phyloP scores from a whole-genome alignment of 2,329 filamentous ascomycete genomes.

The Penicillium freii region DNA sequence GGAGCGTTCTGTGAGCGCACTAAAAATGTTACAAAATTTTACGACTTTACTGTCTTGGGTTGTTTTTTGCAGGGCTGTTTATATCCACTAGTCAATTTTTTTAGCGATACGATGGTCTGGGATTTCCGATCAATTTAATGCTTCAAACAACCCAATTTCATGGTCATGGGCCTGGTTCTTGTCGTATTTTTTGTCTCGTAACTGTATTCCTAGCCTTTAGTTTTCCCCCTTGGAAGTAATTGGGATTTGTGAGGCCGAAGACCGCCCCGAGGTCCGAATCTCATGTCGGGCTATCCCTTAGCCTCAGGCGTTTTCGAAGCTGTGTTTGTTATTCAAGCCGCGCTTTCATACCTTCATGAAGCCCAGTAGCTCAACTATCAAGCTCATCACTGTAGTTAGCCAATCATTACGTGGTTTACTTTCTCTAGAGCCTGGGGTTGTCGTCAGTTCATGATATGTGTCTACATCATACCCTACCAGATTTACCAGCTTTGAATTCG shows the following conservation, averaged over 20 bases:
- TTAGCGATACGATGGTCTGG: slow-evolving; percentile 36
- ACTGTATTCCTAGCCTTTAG: background rate
- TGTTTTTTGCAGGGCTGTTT: slow-evolving; percentile 36
- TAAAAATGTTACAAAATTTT: slow-evolving; percentile 22
- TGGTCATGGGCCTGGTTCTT: slow-evolving; percentile 8
- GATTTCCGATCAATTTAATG: slow-evolving; percentile 37
- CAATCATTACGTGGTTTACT: too few species aligned
- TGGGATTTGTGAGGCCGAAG: background rate
- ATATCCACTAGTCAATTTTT: slow-evolving; percentile 27
- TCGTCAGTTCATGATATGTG: background rate
- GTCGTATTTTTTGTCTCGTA: background rate
- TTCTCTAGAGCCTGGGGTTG: too few species aligned
- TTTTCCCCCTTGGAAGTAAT: too few species aligned
- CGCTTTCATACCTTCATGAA: background rate
- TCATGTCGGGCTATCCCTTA: background rate
- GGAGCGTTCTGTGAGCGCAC: slow-evolving; percentile 1
- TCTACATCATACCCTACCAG: background rate
- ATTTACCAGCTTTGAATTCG: background rate
- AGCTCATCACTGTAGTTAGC: background rate
- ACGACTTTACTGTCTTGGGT: slow-evolving; percentile 31
- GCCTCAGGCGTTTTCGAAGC: background rate
- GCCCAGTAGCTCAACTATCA: too few species aligned
- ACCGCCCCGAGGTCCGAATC: slow-evolving; percentile 1
- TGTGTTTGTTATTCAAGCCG: background rate
- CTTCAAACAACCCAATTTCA: slow-evolving; percentile 35